These are phyloP conservation scores for Backusella circina DNA, from an alignment of 192 early-diverging fungal species.

Conservation along the genomic window DNA sequence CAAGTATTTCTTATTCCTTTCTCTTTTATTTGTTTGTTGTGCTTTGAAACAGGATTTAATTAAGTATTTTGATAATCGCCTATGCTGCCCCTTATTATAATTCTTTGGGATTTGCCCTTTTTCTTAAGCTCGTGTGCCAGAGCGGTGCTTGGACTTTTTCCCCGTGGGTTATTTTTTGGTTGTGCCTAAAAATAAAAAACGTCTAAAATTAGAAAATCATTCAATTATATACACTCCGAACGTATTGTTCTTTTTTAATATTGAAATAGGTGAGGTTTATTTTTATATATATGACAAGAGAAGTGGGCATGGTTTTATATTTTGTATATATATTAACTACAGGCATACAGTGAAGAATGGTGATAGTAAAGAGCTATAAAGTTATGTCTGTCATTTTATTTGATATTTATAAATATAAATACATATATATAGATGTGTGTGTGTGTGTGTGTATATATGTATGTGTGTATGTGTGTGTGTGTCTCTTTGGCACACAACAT, in stretches of 20 bases:
- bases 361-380: no score
- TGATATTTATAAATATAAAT: neutral
- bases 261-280: no score
- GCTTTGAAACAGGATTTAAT: neutral
- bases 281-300: no score
- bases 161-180: neutral
- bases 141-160: neutral
- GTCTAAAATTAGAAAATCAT: neutral
- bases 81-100: neutral
- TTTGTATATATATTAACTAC: no score
- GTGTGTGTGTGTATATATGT: no score
- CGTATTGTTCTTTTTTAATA: no score
- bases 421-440: no score
- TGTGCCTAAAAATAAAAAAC: slow-evolving; percentile 1
- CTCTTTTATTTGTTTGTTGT: neutral
- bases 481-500: neutral
- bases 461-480: no score
- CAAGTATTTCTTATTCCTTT: neutral
- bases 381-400: no score
- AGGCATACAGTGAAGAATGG: no score
- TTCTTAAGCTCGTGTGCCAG: neutral
- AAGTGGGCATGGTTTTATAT: no score
- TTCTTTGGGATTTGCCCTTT: neutral
- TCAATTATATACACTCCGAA: neutral
- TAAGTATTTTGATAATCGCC: neutral